Percentiles rank a stretch among this genome's conserved stretches.
Evolutionary conservation across 306 rosid species (phyloP).

Genomic region (Styphnolobium japonicum): DNA sequence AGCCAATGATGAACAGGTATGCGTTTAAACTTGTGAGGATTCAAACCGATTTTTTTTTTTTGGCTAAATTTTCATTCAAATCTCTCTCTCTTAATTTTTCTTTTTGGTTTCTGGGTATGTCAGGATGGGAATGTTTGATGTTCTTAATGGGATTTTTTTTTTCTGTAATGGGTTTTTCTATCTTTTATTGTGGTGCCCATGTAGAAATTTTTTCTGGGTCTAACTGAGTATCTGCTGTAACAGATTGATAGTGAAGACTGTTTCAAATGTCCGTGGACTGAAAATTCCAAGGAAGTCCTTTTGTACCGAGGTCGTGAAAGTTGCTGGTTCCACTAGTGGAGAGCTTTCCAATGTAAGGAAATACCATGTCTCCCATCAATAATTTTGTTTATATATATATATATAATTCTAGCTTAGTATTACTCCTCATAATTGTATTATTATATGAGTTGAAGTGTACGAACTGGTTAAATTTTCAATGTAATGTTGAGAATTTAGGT

Average conservation of each 20-base stretch:
- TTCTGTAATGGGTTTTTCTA: neutral
- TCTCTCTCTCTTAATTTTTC: neutral
- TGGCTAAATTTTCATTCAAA: neutral
- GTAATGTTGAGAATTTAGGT: neutral
- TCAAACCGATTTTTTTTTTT: neutral
- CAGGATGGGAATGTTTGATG: neutral
- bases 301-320: constrained; percentile 45
- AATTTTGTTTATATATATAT: neutral
- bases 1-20: constrained; percentile 34
- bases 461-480: neutral
- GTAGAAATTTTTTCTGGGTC: neutral
- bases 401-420: neutral
- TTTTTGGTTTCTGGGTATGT: neutral
- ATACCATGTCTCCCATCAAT: neutral
- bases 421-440: neutral
- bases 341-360: constrained; percentile 42
- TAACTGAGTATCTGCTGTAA: constrained; percentile 15
- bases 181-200: neutral
- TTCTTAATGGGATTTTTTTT: neutral
- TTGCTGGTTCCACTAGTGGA: constrained; percentile 36
- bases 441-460: neutral
- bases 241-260: constrained; percentile 56
- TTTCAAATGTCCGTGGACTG: constrained; percentile 33
- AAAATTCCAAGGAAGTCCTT: constrained; percentile 42
- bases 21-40: neutral